Conservation (phyloP, 1,284 basidiomycete genomes). For the Moesziomyces aphidis region DNA sequence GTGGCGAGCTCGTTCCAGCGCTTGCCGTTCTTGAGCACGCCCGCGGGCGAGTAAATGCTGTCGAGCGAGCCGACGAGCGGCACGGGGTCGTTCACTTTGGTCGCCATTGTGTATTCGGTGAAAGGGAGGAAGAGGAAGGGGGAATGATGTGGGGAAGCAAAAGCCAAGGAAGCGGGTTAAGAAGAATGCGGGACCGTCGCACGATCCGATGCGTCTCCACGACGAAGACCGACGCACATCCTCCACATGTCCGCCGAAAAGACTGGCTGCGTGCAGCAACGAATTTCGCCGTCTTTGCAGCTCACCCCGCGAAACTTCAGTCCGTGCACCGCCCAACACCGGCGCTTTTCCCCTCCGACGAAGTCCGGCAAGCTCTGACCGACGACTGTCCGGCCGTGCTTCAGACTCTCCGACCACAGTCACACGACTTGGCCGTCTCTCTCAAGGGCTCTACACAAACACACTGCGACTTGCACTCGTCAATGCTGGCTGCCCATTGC, state of each 20-base stretch:
- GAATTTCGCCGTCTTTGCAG: too few relatives aligned
- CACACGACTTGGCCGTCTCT: conserved; percentile 15
- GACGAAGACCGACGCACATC: neutral
- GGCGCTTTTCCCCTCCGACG: conserved; percentile 2
- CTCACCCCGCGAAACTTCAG: too few relatives aligned
- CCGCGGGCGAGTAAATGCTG: conserved; percentile 54
- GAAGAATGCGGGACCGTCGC: neutral
- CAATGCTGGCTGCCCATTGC: neutral
- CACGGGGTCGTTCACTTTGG: conserved; percentile 49
- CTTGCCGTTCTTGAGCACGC: conserved; percentile 39
- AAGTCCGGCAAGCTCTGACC: conserved; percentile 10
- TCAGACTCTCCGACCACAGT: neutral
- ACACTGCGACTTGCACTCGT: neutral
- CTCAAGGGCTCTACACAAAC: neutral
- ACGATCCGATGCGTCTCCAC: neutral
- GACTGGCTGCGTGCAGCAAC: too few relatives aligned
- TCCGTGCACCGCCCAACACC: neutral
- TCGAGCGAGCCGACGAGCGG: conserved; percentile 54
- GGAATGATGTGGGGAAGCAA: neutral
- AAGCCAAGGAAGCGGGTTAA: neutral
- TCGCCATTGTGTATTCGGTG: conserved; percentile 5
- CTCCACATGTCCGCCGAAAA: conserved; percentile 4
- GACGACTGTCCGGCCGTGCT: neutral
- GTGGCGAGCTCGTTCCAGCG: conserved; percentile 54
- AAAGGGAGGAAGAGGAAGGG: neutral